Percentiles rank a stretch among this genome's conserved stretches.
phyloP scores from a whole-genome alignment of 768 basidiomycete species.

The Pleurotus platypus region DNA sequence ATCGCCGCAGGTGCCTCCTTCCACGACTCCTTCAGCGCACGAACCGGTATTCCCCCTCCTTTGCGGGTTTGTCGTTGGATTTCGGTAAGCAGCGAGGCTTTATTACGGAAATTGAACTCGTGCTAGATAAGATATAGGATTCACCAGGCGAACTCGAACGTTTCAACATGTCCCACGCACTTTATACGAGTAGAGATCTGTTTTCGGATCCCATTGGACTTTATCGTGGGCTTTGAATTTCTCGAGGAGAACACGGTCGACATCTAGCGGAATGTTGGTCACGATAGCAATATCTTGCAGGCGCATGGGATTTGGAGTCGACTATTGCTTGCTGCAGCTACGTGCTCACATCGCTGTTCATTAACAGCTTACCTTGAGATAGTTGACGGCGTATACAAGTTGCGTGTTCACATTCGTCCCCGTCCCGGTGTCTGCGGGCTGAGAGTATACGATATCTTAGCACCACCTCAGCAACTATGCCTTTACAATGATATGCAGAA shows the following conservation, averaged over 20 bases:
- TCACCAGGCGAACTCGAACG: not conserved
- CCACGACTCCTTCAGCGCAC: conserved; percentile 87
- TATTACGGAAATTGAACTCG: conserved; percentile 82
- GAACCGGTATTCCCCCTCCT: conserved; percentile 82
- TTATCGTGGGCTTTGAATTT: conserved; percentile 82
- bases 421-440: conserved; percentile 82
- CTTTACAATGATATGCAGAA: too few relatives aligned
- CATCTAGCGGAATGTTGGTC: conserved; percentile 73
- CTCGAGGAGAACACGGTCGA: conserved; percentile 67
- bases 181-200: conserved; percentile 83
- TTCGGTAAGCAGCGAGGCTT: conserved; percentile 78
- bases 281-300: conserved; percentile 84
- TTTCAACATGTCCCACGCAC: conserved; percentile 33
- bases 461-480: too few relatives aligned
- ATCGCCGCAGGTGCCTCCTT: conserved; percentile 80
- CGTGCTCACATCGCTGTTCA: conserved; percentile 7
- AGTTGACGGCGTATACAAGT: conserved; percentile 77
- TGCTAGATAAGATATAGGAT: conserved; percentile 46
- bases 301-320: conserved; percentile 76
- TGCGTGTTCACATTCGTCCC: conserved; percentile 85
- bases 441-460: conserved; percentile 63
- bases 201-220: conserved; percentile 77
- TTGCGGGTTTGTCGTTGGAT: conserved; percentile 82
- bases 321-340: conserved; percentile 28
- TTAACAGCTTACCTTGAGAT: conserved; percentile 60